Base-by-base conservation (phyloP, 345 rosid species). In the Hibiscus tridactylites region DNA sequence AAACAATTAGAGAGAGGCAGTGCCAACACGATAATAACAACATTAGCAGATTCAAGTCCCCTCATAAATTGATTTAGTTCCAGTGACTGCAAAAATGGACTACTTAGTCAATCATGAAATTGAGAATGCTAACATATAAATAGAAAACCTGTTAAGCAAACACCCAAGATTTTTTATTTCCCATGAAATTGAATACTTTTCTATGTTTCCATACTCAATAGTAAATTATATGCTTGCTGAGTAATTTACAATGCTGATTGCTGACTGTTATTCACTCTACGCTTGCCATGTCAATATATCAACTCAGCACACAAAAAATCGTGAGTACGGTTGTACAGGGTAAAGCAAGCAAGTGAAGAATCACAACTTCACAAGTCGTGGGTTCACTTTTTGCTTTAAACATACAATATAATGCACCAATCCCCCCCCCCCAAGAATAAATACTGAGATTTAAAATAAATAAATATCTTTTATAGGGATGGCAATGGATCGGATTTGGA, bases 401-500 rank as follows among this genome's bases (percentile, higher is more conserved):
- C 37, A 33, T 33, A 33, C 37, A 33, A 33, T 33, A 33, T 33
- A 33, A 33, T 33, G 37, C 37, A 33, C 37, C 37, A 33, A 3
- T 3, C 3, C 4, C 4, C 4, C 31, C 2, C 31, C 37, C 37
- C 37, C 37, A 0, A 33, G 37, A 33, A 33, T 33, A 33, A 0
- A 33, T 33, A 33, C 5, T 33, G 37, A 33, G 37, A 33, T 33
- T 33, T 33, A 33, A 33, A 64, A 64, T n/a, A 49, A 64, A 64
- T 57, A 71, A 31, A 76, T 12, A 46, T 65, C 61, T 59, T 56
- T 63, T 33, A 62, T n/a, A n/a, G n/a, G n/a, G n/a, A n/a, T n/a
- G n/a, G n/a, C n/a, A n/a, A n/a, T n/a, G n/a, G n/a, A n/a, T n/a
- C n/a, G n/a, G n/a, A n/a, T n/a, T n/a, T n/a, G n/a, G n/a, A n/a